Evolutionary conservation across 225 moss, liverwort and hornwort genomes (phyloP).

Genomic region (Marchantia paleacea): DNA sequence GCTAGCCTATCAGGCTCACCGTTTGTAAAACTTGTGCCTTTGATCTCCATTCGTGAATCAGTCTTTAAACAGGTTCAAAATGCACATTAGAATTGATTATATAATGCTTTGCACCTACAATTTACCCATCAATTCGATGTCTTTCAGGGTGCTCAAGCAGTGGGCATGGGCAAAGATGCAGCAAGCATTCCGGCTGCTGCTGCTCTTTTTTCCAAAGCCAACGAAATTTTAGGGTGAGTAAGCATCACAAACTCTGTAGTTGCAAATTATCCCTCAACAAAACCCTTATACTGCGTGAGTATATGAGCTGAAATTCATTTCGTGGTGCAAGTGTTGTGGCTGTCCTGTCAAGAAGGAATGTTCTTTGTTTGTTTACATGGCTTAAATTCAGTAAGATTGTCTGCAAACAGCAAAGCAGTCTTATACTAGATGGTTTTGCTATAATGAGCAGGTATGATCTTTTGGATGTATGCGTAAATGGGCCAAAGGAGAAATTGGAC

Average conservation of each 20-base stretch:
- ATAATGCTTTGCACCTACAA: background rate
- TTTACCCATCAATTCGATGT: background rate
- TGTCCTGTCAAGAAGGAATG: background rate
- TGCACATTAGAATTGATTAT: background rate
- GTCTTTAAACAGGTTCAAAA: no score
- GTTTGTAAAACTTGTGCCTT: background rate
- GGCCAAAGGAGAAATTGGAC: constrained; percentile 96
- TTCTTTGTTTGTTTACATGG: background rate
- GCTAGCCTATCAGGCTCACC: background rate
- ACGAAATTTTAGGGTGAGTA: constrained; percentile 82
- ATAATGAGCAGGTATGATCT: constrained; percentile 65
- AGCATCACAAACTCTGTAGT: background rate
- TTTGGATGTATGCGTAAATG: constrained; percentile 85
- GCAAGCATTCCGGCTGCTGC: constrained; percentile 61
- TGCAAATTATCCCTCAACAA: background rate
- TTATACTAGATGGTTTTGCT: background rate
- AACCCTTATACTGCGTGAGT: background rate
- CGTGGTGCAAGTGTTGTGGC: background rate
- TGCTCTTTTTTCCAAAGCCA: constrained; percentile 78
- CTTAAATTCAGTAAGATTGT: background rate
- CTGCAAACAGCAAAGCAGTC: background rate
- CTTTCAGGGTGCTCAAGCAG: constrained; percentile 66
- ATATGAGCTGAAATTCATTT: background rate
- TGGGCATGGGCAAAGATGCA: constrained; percentile 56
- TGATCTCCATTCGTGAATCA: no score